These are phyloP conservation scores for Polyrhizophydium stewartii DNA, from an alignment of 371 early-diverging fungal species.

Conservation along the genomic window DNA sequence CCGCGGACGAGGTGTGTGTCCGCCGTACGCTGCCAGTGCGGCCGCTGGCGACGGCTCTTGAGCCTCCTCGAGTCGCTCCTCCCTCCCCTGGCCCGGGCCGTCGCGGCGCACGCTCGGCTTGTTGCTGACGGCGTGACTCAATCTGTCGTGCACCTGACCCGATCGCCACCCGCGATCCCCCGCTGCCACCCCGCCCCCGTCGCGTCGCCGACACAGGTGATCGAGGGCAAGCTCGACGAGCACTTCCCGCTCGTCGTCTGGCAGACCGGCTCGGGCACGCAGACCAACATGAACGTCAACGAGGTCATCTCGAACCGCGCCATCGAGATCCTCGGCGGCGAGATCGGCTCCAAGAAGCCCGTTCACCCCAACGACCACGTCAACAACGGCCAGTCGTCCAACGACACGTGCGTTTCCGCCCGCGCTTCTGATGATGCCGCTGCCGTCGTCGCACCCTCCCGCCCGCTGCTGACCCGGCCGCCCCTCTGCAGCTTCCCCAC, in stretches of 20 bases:
- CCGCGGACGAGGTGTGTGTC: constrained; percentile 49
- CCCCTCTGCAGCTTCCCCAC: constrained; percentile 70
- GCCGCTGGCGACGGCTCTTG: neutral
- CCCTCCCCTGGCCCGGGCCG: neutral
- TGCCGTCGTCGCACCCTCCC: neutral
- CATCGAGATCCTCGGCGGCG: constrained; percentile 88
- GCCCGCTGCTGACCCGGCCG: neutral
- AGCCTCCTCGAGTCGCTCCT: no score
- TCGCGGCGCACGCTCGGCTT: neutral
- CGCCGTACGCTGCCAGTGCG: neutral
- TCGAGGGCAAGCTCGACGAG: constrained; percentile 77
- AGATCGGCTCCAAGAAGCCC: constrained; percentile 79
- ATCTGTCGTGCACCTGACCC: no score
- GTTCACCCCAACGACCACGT: constrained; percentile 97
- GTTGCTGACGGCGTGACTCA: neutral
- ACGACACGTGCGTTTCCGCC: constrained; percentile 61
- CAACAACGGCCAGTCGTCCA: constrained; percentile 94
- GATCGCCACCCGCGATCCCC: no score
- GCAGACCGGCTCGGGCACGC: constrained; percentile 91
- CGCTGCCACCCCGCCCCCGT: neutral
- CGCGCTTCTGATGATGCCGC: neutral
- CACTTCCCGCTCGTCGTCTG: constrained; percentile 96
- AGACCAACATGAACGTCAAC: constrained; percentile 88
- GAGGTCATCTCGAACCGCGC: constrained; percentile 94
- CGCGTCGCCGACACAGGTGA: constrained; percentile 49